Evolutionary conservation across 306 rosid genomes (phyloP), one percentile per base, ranked within the genome.

Genomic region (Casuarina equisetifolia): DNA sequence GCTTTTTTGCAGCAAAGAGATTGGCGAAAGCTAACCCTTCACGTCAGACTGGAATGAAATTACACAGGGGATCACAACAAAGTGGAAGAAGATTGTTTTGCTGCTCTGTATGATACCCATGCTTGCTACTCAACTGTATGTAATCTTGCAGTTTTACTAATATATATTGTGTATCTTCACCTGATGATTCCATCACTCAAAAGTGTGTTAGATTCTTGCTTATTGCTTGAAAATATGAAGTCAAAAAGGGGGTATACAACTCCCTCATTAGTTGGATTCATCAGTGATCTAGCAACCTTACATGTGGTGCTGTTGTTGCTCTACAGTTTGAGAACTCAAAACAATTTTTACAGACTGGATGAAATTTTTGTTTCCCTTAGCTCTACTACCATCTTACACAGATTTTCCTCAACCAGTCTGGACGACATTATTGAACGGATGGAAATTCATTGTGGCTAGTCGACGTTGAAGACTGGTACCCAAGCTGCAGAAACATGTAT

Each of bases 21-120:
- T 19, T 92, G 86, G 97, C 86, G 3, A 89, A 88, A 84, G 89
- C 92, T n/a, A 83, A 54, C 81, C 94, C 96, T 77, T 83, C 90
- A 2, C 91, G 90, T 77, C 91, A 78, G 69, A 74, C 80, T 45
- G 93, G 91, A 80, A 89, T 92, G 80, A 90, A 74, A 82, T 83
- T 92, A 84, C 90, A 87, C 10, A 76, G 63, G 70, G 85, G 89
- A 70, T 51, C 96, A 61, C 86, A 74, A 84, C 82, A 81, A 82
- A 84, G 68, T 17, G 78, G 90, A 62, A 79, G 96, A 84, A 69
- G 96, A 76, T 17, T 81, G 72, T 89, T 85, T 76, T 92, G 97
- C 58, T 92, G 97, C 84, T 70, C 78, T 73, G 86, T 69, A 72
- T 84, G 76, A 83, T 55, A 9, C 59, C 76, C 61, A 15, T 40